Evolutionary conservation across 2,329 filamentous ascomycete species (phyloP).

Genomic region (Diaporthe australafricana): DNA sequence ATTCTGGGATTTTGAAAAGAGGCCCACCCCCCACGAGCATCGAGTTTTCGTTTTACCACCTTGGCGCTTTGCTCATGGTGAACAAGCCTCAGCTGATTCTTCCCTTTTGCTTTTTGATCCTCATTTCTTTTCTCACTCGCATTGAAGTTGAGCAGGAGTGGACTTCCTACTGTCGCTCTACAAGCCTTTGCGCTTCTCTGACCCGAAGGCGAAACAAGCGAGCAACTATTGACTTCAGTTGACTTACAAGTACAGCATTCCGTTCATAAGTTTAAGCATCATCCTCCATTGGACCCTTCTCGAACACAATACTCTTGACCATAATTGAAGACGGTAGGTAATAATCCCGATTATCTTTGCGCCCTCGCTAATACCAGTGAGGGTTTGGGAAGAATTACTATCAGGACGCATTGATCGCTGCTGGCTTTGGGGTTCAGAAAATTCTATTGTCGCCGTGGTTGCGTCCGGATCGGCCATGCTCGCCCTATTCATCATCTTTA

Average conservation of each 20-base stretch:
- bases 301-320: constrained; percentile 52
- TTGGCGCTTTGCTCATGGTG: constrained; percentile 38
- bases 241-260: constrained; percentile 53
- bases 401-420: background rate
- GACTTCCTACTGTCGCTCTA: constrained; percentile 47
- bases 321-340: constrained; percentile 39
- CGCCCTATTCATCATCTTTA: background rate
- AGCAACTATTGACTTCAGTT: constrained; percentile 53
- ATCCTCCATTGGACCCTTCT: constrained; percentile 57
- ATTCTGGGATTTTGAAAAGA: background rate
- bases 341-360: background rate
- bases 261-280: constrained; percentile 48
- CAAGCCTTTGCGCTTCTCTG: constrained; percentile 50
- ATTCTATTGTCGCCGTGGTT: background rate
- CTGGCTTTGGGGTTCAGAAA: background rate
- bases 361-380: background rate
- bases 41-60: background rate
- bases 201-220: constrained; percentile 47
- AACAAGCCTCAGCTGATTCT: constrained; percentile 55
- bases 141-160: constrained; percentile 58
- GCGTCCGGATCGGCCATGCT: constrained; percentile 14
- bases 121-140: constrained; percentile 55
- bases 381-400: background rate
- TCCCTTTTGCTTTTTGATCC: constrained; percentile 53
- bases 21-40: background rate